A percentile compares a stretch with the other conserved stretches of the same genome.
Evolutionary conservation across 805 yeast species (phyloP).

Genomic region (Nakazawaea ambrosiae): DNA sequence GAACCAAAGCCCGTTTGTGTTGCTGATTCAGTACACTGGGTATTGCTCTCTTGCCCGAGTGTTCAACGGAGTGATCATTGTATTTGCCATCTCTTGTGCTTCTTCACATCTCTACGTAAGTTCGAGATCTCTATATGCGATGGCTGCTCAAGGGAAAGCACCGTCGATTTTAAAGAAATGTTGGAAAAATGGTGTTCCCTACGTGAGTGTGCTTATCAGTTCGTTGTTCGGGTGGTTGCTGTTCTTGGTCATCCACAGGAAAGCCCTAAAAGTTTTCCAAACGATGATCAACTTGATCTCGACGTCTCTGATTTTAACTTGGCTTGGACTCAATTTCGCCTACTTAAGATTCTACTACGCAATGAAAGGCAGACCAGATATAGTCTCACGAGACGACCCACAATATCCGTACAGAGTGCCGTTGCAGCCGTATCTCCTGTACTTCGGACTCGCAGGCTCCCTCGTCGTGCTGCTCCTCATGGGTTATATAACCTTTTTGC

Average conservation of each 20-base stretch:
- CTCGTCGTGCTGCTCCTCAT: slow-evolving; percentile 33
- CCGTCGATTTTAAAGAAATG: slow-evolving; percentile 57
- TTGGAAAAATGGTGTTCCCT: slow-evolving; percentile 64
- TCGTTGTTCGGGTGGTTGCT: slow-evolving; percentile 56
- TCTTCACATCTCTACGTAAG: slow-evolving; percentile 54
- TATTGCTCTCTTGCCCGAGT: slow-evolving; percentile 44
- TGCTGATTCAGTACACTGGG: slow-evolving; percentile 48
- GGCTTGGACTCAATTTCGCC: slow-evolving; percentile 63
- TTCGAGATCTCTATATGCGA: slow-evolving; percentile 49
- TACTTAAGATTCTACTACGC: slow-evolving; percentile 50
- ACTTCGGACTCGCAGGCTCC: slow-evolving; percentile 39
- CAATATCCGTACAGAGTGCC: slow-evolving; percentile 51
- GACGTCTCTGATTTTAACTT: slow-evolving; percentile 69
- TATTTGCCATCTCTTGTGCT: slow-evolving; percentile 52
- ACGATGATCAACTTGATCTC: slow-evolving; percentile 62
- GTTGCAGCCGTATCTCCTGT: slow-evolving; percentile 48
- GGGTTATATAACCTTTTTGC: slow-evolving; percentile 46
- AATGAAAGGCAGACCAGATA: slow-evolving; percentile 46
- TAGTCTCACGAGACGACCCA: slow-evolving; percentile 44
- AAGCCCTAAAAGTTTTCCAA: slow-evolving; percentile 58
- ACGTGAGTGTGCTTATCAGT: slow-evolving; percentile 58
- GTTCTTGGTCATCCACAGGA: slow-evolving; percentile 48
- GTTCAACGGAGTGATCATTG: slow-evolving; percentile 44
- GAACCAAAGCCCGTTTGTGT: slow-evolving; percentile 50
- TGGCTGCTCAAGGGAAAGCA: slow-evolving; percentile 50